Percentiles rank a stretch among this genome's conserved stretches.
Evolutionary conservation across 2,329 filamentous ascomycete species (phyloP).

Genomic region (Ilyonectria robusta): DNA sequence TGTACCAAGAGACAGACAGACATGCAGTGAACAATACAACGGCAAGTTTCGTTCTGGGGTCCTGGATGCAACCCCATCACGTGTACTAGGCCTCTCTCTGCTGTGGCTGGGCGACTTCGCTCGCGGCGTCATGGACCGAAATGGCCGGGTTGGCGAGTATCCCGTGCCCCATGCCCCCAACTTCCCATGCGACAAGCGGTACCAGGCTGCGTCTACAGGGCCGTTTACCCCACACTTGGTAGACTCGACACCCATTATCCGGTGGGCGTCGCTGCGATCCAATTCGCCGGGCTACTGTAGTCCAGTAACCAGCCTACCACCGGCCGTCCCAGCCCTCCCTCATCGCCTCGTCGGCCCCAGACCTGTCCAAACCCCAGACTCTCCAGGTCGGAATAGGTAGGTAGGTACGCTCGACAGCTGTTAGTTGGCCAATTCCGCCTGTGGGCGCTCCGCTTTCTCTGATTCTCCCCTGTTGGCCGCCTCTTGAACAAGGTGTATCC

Average conservation of each 20-base stretch:
- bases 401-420: slow-evolving; percentile 6
- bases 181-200: neutral
- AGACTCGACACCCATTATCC: slow-evolving; percentile 12
- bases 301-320: too few relatives aligned
- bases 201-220: neutral
- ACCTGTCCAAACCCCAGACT: slow-evolving; percentile 28
- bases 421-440: slow-evolving; percentile 5
- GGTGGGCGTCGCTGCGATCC: slow-evolving; percentile 3
- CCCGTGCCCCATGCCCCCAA: neutral
- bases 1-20: neutral
- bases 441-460: neutral
- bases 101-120: neutral
- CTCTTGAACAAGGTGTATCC: neutral
- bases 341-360: slow-evolving; percentile 14
- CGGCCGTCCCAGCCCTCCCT: slow-evolving; percentile 28
- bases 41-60: neutral
- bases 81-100: neutral
- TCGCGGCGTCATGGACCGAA: slow-evolving; percentile 21
- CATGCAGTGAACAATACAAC: neutral
- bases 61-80: neutral
- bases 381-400: slow-evolving; percentile 26
- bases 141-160: neutral
- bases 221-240: slow-evolving; percentile 26
- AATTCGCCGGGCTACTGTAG: slow-evolving; percentile 25
- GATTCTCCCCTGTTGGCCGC: neutral